Conservation (phyloP, 805 yeast genomes). For the Torulaspora maleeae region DNA sequence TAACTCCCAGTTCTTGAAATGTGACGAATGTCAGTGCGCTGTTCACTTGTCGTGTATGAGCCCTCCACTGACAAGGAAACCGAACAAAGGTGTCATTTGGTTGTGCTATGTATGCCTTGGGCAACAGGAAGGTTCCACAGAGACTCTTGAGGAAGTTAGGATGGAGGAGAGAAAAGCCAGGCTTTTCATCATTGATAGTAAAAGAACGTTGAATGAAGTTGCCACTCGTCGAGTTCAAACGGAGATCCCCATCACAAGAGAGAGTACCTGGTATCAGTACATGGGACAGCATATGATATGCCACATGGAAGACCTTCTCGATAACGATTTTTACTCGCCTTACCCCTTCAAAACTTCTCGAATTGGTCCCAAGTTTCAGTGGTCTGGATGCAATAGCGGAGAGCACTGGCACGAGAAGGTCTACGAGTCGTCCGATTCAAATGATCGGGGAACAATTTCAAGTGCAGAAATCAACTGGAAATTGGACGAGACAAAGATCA, state of each 20-base stretch:
- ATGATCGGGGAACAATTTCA: constrained; percentile 62
- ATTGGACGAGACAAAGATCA: constrained; percentile 30
- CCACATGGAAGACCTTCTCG: constrained; percentile 22
- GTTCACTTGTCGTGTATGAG: constrained; percentile 82
- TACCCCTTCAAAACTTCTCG: constrained; percentile 30
- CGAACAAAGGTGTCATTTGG: constrained; percentile 88
- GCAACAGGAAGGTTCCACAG: constrained; percentile 43
- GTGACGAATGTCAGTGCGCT: constrained; percentile 67
- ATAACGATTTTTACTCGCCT: constrained; percentile 20
- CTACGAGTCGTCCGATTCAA: constrained; percentile 9
- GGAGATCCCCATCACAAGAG: constrained; percentile 9
- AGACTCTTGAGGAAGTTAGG: constrained; percentile 8
- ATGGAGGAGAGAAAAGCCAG: constrained; percentile 11
- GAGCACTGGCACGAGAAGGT: constrained; percentile 12
- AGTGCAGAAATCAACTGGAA: constrained; percentile 68
- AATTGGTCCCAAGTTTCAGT: constrained; percentile 28
- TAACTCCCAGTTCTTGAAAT: constrained; percentile 63
- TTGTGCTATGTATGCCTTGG: constrained; percentile 76
- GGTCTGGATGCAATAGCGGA: constrained; percentile 24
- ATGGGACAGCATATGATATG: constrained; percentile 25
- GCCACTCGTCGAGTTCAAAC: constrained; percentile 16
- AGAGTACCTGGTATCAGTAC: constrained; percentile 32
- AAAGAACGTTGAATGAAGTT: constrained; percentile 14
- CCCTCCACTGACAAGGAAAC: constrained; percentile 76
- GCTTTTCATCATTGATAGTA: constrained; percentile 5